Conservation (phyloP, 371 early-diverging fungal species). For the Mucor plumbeus region DNA sequence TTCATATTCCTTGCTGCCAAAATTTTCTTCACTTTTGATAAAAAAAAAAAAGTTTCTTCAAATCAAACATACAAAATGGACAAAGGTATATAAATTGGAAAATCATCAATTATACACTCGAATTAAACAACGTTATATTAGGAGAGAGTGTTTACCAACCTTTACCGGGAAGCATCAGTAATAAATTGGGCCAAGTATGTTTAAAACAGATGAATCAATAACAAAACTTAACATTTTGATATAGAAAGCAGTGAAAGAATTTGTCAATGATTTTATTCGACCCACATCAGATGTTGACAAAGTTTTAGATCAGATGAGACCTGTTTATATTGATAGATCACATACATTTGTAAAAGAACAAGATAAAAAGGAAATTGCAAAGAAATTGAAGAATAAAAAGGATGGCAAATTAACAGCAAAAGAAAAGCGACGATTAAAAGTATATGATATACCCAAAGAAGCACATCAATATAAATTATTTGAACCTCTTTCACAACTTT, state of each 20-base stretch:
- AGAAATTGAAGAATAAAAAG: slow-evolving; percentile 32
- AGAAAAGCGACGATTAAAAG: slow-evolving; percentile 60
- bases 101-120: too few relatives aligned
- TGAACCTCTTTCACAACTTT: slow-evolving; percentile 77
- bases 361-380: slow-evolving; percentile 25
- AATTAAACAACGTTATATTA: neutral
- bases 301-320: slow-evolving; percentile 10
- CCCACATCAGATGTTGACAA: slow-evolving; percentile 18
- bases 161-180: slow-evolving; percentile 14
- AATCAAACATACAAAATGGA: neutral
- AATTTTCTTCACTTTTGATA: neutral
- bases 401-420: slow-evolving; percentile 62
- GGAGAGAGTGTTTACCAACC: slow-evolving; percentile 26
- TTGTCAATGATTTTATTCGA: slow-evolving; percentile 25
- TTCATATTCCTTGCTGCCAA: neutral
- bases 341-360: slow-evolving; percentile 27
- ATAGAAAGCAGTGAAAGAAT: slow-evolving; percentile 21
- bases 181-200: slow-evolving; percentile 9
- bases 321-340: slow-evolving; percentile 24
- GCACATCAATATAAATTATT: slow-evolving; percentile 64
- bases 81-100: neutral
- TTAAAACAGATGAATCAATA: neutral
- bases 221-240: neutral
- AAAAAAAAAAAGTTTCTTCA: neutral
- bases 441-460: slow-evolving; percentile 71